Percentiles rank a stretch among this genome's conserved stretches.
These are phyloP conservation scores for Cercospora zeina DNA, from an alignment of 2,329 filamentous ascomycete genomes.

Conservation along the genomic window DNA sequence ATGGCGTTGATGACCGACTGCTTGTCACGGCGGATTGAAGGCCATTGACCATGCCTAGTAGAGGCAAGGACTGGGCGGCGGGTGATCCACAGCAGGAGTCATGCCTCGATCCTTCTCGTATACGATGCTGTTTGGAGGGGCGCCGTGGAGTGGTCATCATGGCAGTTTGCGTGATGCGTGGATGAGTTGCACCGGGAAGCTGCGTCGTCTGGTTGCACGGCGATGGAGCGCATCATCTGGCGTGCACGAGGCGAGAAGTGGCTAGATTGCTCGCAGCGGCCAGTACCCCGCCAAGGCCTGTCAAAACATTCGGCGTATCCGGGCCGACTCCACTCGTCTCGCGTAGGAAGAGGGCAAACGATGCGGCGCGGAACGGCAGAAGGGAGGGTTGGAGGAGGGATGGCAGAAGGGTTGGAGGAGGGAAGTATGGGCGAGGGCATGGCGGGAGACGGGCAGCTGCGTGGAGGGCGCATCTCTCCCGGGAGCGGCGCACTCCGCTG, in stretches of 20 bases:
- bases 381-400: too few relatives aligned
- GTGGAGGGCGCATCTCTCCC: too few relatives aligned
- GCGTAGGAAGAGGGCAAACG: neutral
- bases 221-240: neutral
- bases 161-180: too few relatives aligned
- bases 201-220: neutral
- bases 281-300: neutral
- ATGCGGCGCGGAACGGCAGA: slow-evolving; percentile 4
- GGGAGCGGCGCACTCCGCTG: too few relatives aligned
- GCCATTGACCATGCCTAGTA: neutral
- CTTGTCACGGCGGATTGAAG: neutral
- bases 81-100: neutral
- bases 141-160: neutral
- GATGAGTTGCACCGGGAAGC: neutral
- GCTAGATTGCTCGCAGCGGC: neutral
- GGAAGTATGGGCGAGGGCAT: neutral
- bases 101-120: neutral
- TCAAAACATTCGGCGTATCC: neutral
- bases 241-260: neutral
- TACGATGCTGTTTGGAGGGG: neutral
- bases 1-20: neutral
- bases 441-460: slow-evolving; percentile 1
- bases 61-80: neutral
- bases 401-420: too few relatives aligned
- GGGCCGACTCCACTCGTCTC: slow-evolving; percentile 7